Conservation (phyloP, 768 basidiomycete genomes). For the Hebeloma cylindrosporum region DNA sequence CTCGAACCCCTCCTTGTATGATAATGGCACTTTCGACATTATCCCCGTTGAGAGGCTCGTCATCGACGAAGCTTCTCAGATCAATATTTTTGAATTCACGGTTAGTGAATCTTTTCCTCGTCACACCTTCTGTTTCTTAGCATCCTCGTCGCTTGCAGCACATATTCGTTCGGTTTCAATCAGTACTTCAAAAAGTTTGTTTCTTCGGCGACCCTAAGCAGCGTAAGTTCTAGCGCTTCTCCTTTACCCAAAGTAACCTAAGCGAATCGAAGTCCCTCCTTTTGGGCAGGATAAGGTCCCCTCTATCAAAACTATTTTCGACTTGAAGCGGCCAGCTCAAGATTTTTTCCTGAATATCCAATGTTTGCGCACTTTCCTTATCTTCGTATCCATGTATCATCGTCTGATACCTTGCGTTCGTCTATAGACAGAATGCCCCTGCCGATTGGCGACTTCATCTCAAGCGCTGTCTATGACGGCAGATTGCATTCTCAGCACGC, state of each 20-base stretch:
- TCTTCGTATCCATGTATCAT: no score
- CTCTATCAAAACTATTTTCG: constrained; percentile 45
- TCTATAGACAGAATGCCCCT: constrained; percentile 51
- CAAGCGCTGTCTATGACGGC: constrained; percentile 39
- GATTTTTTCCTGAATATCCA: constrained; percentile 47
- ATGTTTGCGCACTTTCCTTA: constrained; percentile 32
- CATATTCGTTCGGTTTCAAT: constrained; percentile 41
- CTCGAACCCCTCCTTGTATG: constrained; percentile 42
- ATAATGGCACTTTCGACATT: constrained; percentile 32
- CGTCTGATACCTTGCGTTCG: background rate
- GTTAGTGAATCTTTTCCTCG: constrained; percentile 23
- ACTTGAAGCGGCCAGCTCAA: constrained; percentile 38
- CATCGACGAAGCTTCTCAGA: constrained; percentile 59
- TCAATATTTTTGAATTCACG: constrained; percentile 48
- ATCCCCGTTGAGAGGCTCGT: constrained; percentile 47
- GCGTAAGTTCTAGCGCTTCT: constrained; percentile 32
- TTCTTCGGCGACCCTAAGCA: constrained; percentile 58
- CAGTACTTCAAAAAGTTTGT: constrained; percentile 41
- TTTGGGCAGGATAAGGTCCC: constrained; percentile 43
- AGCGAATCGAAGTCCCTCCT: constrained; percentile 43
- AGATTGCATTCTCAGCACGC: constrained; percentile 40
- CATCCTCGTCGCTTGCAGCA: constrained; percentile 29
- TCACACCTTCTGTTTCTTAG: background rate
- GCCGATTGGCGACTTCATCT: constrained; percentile 50
- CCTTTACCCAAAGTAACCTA: background rate